Base-by-base conservation (phyloP, 345 rosid species). In the Salix brachista region DNA sequence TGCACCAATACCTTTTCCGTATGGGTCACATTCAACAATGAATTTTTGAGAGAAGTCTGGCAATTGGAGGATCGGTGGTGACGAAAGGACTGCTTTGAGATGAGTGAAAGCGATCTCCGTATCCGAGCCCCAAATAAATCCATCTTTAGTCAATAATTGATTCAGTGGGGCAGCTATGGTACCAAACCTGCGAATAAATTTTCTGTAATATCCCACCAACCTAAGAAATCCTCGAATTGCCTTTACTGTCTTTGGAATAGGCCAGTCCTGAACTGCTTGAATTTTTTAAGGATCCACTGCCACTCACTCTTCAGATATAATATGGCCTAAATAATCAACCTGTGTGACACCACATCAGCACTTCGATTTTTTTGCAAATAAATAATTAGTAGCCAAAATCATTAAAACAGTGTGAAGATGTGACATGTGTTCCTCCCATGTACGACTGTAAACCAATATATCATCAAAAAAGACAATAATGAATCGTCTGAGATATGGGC, bases 301-400 rank as follows among this genome's bases (percentile, higher is more conserved):
- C 26, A 70, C 34, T 9, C 73, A 21, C 10, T 0, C 30, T 23
- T 19, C 30, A 2, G 73, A 70, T 21, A 70, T 70, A 8, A 48
- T 12, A 46, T 70, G 54, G 11, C 87, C 44, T 77, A 79, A 54
- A 90, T 65, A n/a, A 25, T 8, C 32, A 7, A 62, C 25, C 25
- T 21, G 1, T n/a, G 67, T 11, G 8, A 10, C 13, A 23, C 32
- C 67, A 62, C 26, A 62, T 12, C n/a, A 25, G 21, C 67, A 62
- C 67, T 62, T 62, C 26, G 67, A n/a, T 8, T 8, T 5, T 14
- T 62, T 62, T 30, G 32, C 32, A 30, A 30, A 30, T 30, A 30
- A 30, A 30, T 2, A 30, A 30, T 30, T 30, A 30, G 32, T 30
- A 30, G 32, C 3, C 32, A 30, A 30, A 30, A 30, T 2, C n/a